Conservation (phyloP, 495 filamentous ascomycete species). For the Podospora anserina region DNA sequence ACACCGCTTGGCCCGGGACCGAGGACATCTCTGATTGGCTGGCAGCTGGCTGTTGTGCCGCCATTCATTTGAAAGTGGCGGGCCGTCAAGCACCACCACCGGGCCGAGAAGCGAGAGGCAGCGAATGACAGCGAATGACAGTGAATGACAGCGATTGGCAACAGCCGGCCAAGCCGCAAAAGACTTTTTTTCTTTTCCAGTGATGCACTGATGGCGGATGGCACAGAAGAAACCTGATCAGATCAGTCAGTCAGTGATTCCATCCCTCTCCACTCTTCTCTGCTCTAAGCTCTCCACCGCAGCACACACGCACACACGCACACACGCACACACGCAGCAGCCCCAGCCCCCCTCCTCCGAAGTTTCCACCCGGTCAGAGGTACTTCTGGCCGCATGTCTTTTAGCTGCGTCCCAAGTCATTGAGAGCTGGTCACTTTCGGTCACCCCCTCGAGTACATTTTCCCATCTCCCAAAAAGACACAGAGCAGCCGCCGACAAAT, state of each 20-base stretch:
- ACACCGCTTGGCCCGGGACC: slow-evolving; percentile 6
- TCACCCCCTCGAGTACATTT: slow-evolving; percentile 25
- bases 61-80: slow-evolving; percentile 9
- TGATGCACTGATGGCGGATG: background rate
- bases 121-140: background rate
- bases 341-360: slow-evolving; percentile 22
- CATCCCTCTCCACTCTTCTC: slow-evolving; percentile 16
- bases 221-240: slow-evolving; percentile 27
- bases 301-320: slow-evolving; percentile 7
- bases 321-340: slow-evolving; percentile 8
- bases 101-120: slow-evolving; percentile 9
- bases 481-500: slow-evolving; percentile 14
- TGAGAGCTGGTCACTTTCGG: slow-evolving; percentile 28
- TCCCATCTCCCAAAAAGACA: slow-evolving; percentile 14
- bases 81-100: slow-evolving; percentile 10
- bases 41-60: background rate
- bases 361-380: slow-evolving; percentile 23
- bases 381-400: slow-evolving; percentile 30
- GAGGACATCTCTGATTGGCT: slow-evolving; percentile 1
- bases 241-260: slow-evolving; percentile 14
- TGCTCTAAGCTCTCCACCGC: slow-evolving; percentile 10
- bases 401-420: slow-evolving; percentile 27
- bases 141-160: background rate
- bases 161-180: slow-evolving; percentile 5
- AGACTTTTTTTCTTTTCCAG: background rate